Percentiles rank a stretch among this genome's conserved stretches.
phyloP scores from a whole-genome alignment of 1,284 basidiomycete species.

The Omphalotus olearius region DNA sequence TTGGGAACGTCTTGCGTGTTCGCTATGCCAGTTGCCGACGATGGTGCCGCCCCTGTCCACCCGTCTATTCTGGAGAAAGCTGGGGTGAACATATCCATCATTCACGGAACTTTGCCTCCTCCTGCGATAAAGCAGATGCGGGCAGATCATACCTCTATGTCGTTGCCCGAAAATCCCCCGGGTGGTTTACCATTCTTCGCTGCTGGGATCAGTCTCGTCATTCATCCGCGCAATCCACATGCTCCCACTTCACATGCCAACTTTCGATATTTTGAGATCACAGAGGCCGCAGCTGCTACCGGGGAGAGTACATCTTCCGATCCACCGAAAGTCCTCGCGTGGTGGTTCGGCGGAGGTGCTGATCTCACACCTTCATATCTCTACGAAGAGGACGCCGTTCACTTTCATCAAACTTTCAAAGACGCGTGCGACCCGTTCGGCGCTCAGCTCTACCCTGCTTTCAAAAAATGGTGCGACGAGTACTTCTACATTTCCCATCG shows the following conservation, averaged over 20 bases:
- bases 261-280: conserved; percentile 96
- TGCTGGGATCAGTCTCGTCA: conserved; percentile 86
- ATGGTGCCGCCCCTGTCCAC: conserved; percentile 21
- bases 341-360: conserved; percentile 99
- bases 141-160: conserved; percentile 81
- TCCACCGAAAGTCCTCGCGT: conserved; percentile 64
- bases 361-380: conserved; percentile 96
- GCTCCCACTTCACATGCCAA: conserved; percentile 95
- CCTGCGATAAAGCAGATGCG: conserved; percentile 92
- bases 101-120: conserved; percentile 86
- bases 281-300: conserved; percentile 40
- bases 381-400: conserved; percentile 80
- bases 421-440: conserved; percentile 76
- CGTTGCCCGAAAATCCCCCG: conserved; percentile 46
- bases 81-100: conserved; percentile 93
- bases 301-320: conserved; percentile 18
- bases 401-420: conserved; percentile 86
- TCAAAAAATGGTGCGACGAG: conserved; percentile 97
- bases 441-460: conserved; percentile 65
- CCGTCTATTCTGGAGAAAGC: conserved; percentile 86
- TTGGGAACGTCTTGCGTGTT: conserved; percentile 89
- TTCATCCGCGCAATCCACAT: conserved; percentile 92
- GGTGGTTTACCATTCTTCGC: conserved; percentile 87
- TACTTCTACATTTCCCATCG: conserved; percentile 97
- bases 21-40: conserved; percentile 48